phyloP scores from a whole-genome alignment of 306 rosid genomes.

The Elaeagnus macrophylla region DNA sequence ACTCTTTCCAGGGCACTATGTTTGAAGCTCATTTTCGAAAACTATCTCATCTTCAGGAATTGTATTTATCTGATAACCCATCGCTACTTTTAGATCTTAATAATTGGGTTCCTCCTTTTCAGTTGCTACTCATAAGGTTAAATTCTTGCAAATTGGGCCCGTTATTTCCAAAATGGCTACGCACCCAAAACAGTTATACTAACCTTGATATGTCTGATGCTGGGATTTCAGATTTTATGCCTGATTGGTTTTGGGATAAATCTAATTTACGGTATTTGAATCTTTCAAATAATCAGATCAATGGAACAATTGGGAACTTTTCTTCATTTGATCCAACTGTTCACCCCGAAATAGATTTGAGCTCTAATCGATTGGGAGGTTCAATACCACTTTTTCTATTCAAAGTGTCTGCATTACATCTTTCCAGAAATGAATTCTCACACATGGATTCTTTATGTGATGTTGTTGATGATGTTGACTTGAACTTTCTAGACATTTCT shows the following conservation, averaged over 20 bases:
- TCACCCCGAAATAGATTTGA: neutral
- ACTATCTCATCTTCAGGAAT: neutral
- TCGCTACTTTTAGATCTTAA: neutral
- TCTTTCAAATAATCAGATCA: slow-evolving; percentile 12
- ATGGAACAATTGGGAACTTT: neutral
- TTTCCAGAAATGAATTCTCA: slow-evolving; percentile 7
- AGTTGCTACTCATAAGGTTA: neutral
- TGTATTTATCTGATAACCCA: neutral
- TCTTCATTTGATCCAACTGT: neutral
- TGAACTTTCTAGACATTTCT: slow-evolving; percentile 5
- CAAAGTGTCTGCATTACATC: neutral
- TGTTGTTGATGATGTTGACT: neutral
- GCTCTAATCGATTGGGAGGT: slow-evolving; percentile 8
- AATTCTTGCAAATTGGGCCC: slow-evolving; percentile 13
- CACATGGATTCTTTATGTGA: neutral
- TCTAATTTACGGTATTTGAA: neutral
- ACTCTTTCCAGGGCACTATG: neutral
- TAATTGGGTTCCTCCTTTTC: slow-evolving; percentile 14
- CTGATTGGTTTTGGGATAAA: slow-evolving; percentile 11
- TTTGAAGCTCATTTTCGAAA: neutral
- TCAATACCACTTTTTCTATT: neutral
- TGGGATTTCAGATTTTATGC: slow-evolving; percentile 10
- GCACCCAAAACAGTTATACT: neutral
- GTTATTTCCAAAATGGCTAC: slow-evolving; percentile 12
- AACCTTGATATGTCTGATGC: slow-evolving; percentile 7